Evolutionary conservation across 164 flowering plant genomes (phyloP).

Genomic region (Paratinospora sagittata): DNA sequence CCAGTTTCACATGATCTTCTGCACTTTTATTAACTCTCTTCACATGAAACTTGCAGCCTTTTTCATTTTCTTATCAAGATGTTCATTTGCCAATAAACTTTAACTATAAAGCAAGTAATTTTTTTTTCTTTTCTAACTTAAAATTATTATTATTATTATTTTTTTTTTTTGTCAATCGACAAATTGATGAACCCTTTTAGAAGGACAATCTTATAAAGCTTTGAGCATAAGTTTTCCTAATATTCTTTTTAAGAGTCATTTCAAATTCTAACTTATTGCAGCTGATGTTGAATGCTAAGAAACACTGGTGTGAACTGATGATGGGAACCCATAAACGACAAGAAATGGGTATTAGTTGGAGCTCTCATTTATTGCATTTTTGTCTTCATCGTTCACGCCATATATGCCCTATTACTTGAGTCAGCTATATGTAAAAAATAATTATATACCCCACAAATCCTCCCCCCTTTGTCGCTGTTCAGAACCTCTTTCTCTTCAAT

Average conservation of each 20-base stretch:
- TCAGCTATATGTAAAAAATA: background rate
- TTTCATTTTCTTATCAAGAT: no score
- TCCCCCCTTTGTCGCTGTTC: background rate
- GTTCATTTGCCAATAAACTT: no score
- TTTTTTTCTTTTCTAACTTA: background rate
- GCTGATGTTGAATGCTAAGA: background rate
- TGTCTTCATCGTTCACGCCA: constrained; percentile 1
- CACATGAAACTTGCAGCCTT: no score
- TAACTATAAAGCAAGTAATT: background rate
- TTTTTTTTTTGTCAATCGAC: background rate
- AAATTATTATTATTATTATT: no score
- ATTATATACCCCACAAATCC: background rate
- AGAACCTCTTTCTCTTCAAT: background rate
- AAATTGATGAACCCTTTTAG: background rate
- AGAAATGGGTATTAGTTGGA: background rate
- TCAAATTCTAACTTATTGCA: background rate
- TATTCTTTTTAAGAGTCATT: background rate
- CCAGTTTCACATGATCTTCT: no score
- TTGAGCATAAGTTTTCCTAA: background rate
- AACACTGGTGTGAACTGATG: background rate
- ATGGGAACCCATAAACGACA: background rate
- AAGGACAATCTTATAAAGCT: no score
- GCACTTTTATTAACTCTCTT: no score
- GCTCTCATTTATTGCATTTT: background rate
- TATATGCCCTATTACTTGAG: background rate